Evolutionary conservation across 1,139 yeast genomes (phyloP), one percentile per base, ranked within the genome.

Genomic region (Candida sp.): DNA sequence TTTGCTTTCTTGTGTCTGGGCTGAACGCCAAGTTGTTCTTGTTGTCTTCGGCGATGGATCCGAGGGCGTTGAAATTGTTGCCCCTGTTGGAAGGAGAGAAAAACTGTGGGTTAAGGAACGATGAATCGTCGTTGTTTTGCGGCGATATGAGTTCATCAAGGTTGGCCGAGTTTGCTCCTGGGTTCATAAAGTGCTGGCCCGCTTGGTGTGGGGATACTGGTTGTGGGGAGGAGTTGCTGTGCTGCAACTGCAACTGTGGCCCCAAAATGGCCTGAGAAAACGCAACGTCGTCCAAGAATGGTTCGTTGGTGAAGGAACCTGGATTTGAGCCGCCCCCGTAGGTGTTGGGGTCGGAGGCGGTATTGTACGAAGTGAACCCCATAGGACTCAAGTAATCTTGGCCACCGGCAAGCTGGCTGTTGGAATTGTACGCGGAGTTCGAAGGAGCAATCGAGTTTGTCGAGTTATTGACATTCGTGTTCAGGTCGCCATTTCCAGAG

Each of bases 111-210:
- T 69, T 73, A 45, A 74, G 58, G 48, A 70, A 74, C 44, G 65
- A 52, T 41, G 59, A 55, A 25, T 52, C 56, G 32, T 53, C 57
- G 30, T 49, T 54, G 47, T 61, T 61, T 47, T 60, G 60, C 1
- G 79, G 79, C 3, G 76, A 73, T 38, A 74, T 68, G 25, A 74
- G 60, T 55, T 72, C 77, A 53, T 74, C 78, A 45, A 74, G 51
- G 33, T 54, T 55, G 11, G 53, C 54, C 3, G 58, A 62, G 53
- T 68, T 70, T 23, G 59, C 45, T n/a, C 58, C 44, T 25, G 63
- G 60, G 41, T 58, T 59, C 41, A 59, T 55, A 42, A 50, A 55
- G 48, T 51, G 53, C 25, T 48, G 51, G 22, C 48, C 42, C 40
- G 51, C n/a, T 48, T 46, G 46, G 39, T 46, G 58, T 40, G 53